phyloP scores from a whole-genome alignment of 2,329 filamentous ascomycete species.

The Dactylellina drechsleri region DNA sequence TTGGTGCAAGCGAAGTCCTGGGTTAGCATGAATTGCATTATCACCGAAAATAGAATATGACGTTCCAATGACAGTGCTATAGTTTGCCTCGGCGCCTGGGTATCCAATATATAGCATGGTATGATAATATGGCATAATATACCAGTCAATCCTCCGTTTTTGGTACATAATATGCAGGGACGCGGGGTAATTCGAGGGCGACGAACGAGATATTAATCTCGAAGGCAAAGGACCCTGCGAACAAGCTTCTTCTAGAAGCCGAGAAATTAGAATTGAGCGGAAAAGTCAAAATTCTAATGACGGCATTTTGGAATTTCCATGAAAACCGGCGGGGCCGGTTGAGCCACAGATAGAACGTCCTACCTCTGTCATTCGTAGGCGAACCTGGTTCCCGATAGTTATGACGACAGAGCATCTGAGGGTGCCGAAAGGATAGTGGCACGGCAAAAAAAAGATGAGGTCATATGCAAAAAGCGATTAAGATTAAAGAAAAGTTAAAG shows the following conservation, averaged over 20 bases:
- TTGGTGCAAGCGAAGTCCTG: too few relatives aligned
- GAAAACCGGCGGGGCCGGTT: too few relatives aligned
- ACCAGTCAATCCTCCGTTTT: slow-evolving; percentile 11
- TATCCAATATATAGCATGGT: too few relatives aligned
- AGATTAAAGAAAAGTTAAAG: background rate
- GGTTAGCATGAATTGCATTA: too few relatives aligned
- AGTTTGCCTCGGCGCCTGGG: too few relatives aligned
- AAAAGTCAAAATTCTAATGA: slow-evolving; percentile 1
- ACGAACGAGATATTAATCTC: background rate
- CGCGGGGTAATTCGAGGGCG: background rate
- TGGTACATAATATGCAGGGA: background rate
- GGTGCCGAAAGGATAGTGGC: background rate
- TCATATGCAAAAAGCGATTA: slow-evolving; percentile 10
- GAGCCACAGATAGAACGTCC: too few relatives aligned
- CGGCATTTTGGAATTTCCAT: slow-evolving; percentile 2
- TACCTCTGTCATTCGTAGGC: too few relatives aligned
- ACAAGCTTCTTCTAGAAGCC: background rate
- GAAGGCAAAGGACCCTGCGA: background rate
- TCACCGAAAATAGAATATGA: slow-evolving; percentile 28
- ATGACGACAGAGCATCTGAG: slow-evolving; percentile 5
- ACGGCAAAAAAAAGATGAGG: slow-evolving; percentile 12
- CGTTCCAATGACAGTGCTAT: background rate
- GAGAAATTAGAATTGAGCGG: background rate
- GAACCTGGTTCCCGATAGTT: too few relatives aligned
- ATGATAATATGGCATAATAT: background rate